Evolutionary conservation across 768 basidiomycete species (phyloP), one percentile per base, ranked within the genome.

Genomic region (Tremella yokohamensis): DNA sequence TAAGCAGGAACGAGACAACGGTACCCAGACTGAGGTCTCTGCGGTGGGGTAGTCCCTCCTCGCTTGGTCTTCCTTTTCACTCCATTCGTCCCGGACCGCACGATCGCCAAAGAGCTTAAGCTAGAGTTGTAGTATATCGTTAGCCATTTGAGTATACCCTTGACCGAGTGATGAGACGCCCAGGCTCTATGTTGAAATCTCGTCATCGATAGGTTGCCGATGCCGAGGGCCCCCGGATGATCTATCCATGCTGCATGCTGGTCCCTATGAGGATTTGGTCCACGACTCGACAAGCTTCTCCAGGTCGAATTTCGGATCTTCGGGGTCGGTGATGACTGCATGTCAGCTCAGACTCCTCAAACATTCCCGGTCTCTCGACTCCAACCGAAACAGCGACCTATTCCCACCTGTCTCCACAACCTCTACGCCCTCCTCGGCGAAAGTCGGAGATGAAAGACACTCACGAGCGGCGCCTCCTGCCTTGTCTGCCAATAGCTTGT

Each of bases 221-320:
- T 4, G 29, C 29, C 29, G 29, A 11, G 11, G 29, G 29, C 4
- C 25, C 49, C 49, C 3, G 49, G 49, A 26, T 19, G 49, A 34
- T 52, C 51, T 15, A 54, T 40, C 34, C 38, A 53, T 20, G 49
- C 42, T 52, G 29, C 29, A 34, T 34, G 29, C 38, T 39, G 24
- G 49, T 20, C 47, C n/a, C 52, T 67, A 69, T 65, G 66, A 63
- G 39, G 59, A 59, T 61, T 72, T 63, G 37, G 71, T 67, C 62
- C 66, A 76, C 16, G 66, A 70, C 60, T 69, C 70, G 44, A 80
- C 58, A 40, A 96, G 79, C 78, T 90, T 90, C 82, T 98, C 94
- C 75, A 97, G 81, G 82, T 97, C 92, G 79, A 97, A 99, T 64
- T 84, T 85, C 53, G 94, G 90, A 78, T 97, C 86, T 68, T 97